phyloP scores from a whole-genome alignment of 2,329 filamentous ascomycete genomes.

The Aspergillus brasiliensis region DNA sequence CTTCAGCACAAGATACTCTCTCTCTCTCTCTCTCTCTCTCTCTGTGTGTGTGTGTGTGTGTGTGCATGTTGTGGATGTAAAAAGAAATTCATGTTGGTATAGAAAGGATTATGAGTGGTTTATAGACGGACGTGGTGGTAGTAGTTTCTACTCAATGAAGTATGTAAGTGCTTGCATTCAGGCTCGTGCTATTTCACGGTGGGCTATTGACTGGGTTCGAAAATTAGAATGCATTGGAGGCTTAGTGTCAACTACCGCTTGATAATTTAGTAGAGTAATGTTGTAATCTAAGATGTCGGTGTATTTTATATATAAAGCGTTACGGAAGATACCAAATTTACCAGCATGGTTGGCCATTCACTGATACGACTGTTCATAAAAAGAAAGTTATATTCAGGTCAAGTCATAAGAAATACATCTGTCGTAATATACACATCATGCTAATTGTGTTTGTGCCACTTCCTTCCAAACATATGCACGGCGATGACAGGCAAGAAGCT shows the following conservation, averaged over 20 bases:
- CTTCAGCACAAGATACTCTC: no score
- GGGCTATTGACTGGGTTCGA: no score
- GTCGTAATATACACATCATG: background rate
- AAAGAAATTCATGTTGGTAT: no score
- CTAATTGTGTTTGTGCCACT: conserved; percentile 11
- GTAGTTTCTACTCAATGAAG: no score
- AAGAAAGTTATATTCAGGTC: background rate
- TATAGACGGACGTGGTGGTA: no score
- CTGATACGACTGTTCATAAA: background rate
- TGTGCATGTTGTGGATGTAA: no score
- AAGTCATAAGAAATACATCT: background rate
- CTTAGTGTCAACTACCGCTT: background rate
- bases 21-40: no score
- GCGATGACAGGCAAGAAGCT: conserved; percentile 18
- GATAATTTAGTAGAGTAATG: background rate
- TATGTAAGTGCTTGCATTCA: no score
- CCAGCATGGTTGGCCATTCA: background rate
- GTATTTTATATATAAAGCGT: background rate
- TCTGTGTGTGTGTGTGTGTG: no score
- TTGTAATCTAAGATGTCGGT: background rate
- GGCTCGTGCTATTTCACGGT: no score
- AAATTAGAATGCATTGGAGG: no score
- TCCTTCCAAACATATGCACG: conserved; percentile 16
- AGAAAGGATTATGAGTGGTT: no score
- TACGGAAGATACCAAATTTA: background rate